Conservation (phyloP, 2,329 filamentous ascomycete genomes). For the Trichophyton mentagrophytes region DNA sequence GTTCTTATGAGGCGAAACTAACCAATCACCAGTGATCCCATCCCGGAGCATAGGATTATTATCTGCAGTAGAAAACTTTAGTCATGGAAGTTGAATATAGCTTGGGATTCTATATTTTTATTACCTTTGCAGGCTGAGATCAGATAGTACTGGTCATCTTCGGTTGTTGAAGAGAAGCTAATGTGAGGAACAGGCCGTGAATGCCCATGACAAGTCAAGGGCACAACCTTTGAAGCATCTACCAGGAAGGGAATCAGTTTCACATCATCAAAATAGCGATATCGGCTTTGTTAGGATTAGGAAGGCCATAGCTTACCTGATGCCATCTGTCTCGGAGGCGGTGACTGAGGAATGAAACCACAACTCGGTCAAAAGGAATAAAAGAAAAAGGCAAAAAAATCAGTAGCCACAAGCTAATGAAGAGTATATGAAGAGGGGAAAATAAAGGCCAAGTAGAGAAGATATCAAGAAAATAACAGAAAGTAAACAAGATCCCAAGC, state of each 20-base stretch:
- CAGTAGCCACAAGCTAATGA: not conserved
- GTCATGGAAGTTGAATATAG: not conserved
- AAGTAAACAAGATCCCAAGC: not conserved
- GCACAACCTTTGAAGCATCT: conserved; percentile 40
- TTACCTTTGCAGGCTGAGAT: conserved; percentile 85
- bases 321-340: not conserved
- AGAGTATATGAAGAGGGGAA: not conserved
- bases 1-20: conserved; percentile 18
- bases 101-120: not conserved
- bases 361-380: not conserved
- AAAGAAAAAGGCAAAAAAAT: not conserved
- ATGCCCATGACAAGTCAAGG: conserved; percentile 87
- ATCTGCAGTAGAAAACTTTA: conserved; percentile 43
- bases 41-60: conserved; percentile 97
- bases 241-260: not conserved
- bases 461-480: not conserved
- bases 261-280: not conserved
- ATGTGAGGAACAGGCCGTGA: conserved; percentile 85
- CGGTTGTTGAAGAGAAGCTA: conserved; percentile 71
- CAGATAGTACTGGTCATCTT: conserved; percentile 76
- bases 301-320: conserved; percentile 1
- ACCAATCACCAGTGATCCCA: conserved; percentile 90
- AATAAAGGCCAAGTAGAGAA: not conserved
- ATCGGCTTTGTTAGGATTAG: not conserved
- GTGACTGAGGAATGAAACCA: not conserved